Percentiles rank a stretch among this genome's conserved stretches.
Evolutionary conservation across 2,329 filamentous ascomycete genomes (phyloP).

Genomic region (Fusarium palustre): DNA sequence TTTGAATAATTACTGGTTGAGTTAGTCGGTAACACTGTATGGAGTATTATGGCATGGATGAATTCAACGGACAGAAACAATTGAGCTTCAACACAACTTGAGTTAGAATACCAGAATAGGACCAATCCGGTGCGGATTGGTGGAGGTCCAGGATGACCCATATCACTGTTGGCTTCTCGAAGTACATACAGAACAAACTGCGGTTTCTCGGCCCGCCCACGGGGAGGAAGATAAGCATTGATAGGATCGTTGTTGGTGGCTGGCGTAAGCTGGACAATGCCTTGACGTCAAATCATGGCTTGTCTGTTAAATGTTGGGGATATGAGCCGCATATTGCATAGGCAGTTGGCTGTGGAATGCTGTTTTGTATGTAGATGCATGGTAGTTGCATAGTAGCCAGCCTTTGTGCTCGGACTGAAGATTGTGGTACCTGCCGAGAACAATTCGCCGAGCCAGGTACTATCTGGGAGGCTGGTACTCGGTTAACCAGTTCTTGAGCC

Average conservation of each 20-base stretch:
- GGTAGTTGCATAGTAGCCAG: background rate
- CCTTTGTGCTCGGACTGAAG: conserved; percentile 6
- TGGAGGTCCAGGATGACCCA: conserved; percentile 12
- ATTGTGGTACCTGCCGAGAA: conserved; percentile 9
- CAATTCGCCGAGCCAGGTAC: conserved; percentile 8
- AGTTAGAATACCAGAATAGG: conserved; percentile 37
- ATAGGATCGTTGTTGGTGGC: conserved; percentile 20
- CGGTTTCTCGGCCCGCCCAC: background rate
- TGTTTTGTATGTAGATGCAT: conserved; percentile 14
- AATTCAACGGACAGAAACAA: conserved; percentile 36
- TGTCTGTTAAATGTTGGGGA: conserved; percentile 40
- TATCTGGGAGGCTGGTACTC: background rate
- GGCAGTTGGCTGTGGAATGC: conserved; percentile 4
- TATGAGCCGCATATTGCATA: conserved; percentile 23
- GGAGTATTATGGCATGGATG: conserved; percentile 39
- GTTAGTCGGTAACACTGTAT: conserved; percentile 41
- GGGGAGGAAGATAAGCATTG: conserved; percentile 22
- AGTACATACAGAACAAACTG: background rate
- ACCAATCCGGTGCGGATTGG: conserved; percentile 27
- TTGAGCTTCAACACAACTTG: conserved; percentile 39
- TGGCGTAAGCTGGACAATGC: conserved; percentile 33
- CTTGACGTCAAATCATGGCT: conserved; percentile 34
- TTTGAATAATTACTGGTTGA: conserved; percentile 33
- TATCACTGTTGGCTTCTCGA: conserved; percentile 16
- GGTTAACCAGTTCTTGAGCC: background rate